Base-by-base conservation (phyloP, 441 rosid species). In the Populus trichocarpa region DNA sequence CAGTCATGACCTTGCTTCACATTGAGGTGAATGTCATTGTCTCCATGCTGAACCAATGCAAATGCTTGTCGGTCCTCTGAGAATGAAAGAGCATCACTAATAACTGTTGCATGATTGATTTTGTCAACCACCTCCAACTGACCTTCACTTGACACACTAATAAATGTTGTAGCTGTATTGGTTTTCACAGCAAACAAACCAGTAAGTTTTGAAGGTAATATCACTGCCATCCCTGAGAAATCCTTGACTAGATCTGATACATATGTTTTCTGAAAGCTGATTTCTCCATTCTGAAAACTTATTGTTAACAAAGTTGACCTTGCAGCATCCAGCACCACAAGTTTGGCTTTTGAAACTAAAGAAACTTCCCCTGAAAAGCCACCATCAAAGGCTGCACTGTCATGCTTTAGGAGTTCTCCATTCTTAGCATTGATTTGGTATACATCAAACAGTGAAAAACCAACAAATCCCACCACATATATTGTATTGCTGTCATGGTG, bases 361-460 rank as follows among this genome's bases (percentile, higher is more conserved):
- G 91, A 80, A 80, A 87, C 70, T 23, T 86, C 88, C 73, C 95
- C 91, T 30, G 89, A 86, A 85, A 92, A 87, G 73, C 93, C 96
- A 83, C 90, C 90, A 76, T 98, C 88, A 88, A 91, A 82, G 68
- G 80, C 72, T 77, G 81, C 89, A 79, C 80, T 89, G 35, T 85
- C 89, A 77, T 95, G 95, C 82, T 88, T 88, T 80, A 90, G 77
- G 73, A 90, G 83, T 79, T 92, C 95, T 80, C 99, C 99, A 84
- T 77, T 87, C 81, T 83, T 90, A 23, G 89, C 90, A 84, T 86
- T 88, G 83, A 93, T 85, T 86, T 88, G 88, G 87, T 89, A 90
- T 50, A 83, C 84, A 83, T 85, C 86, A 86, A 90, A 90, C 84
- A 87, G 88, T 66, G 93, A 89, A 70, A 88, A 90, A 67, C 85